Evolutionary conservation across 2,329 filamentous ascomycete genomes (phyloP).

Genomic region (Cadophora luteo-olivacea): DNA sequence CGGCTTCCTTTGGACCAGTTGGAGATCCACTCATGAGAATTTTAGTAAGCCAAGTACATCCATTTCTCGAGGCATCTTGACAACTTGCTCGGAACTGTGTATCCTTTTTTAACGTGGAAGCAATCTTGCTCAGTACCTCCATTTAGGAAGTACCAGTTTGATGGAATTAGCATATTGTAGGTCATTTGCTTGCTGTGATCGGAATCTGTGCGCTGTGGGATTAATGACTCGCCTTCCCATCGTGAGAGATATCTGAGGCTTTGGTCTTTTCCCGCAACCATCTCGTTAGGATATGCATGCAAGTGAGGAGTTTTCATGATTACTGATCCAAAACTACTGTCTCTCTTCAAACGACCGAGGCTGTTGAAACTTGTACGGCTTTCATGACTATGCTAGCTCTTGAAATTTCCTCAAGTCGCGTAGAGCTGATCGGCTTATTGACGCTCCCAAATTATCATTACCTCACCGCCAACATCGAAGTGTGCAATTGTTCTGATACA

Average conservation of each 20-base stretch:
- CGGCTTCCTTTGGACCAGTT: neutral
- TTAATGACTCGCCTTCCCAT: neutral
- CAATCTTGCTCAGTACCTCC: neutral
- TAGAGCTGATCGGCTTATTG: neutral
- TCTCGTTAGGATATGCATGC: neutral
- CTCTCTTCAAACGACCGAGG: neutral
- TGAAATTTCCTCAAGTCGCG: neutral
- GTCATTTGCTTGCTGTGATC: neutral
- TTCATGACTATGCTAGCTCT: neutral
- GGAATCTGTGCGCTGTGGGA: neutral
- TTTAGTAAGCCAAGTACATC: conserved; percentile 9
- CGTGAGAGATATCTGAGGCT: neutral
- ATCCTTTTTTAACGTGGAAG: neutral
- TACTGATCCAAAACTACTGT: neutral
- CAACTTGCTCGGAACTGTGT: neutral
- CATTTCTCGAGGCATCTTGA: neutral
- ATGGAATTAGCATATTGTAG: conserved; percentile 7
- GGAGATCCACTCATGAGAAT: neutral
- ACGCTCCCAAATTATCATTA: neutral
- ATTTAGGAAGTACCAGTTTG: conserved; percentile 3
- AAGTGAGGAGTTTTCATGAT: neutral
- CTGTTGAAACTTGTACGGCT: neutral
- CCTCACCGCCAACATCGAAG: neutral
- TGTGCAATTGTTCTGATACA: neutral
- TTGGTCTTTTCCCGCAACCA: neutral